Evolutionary conservation across 257 asterid species (phyloP), one percentile per base, ranked within the genome.

Genomic region (Solanum infundibuliforme): DNA sequence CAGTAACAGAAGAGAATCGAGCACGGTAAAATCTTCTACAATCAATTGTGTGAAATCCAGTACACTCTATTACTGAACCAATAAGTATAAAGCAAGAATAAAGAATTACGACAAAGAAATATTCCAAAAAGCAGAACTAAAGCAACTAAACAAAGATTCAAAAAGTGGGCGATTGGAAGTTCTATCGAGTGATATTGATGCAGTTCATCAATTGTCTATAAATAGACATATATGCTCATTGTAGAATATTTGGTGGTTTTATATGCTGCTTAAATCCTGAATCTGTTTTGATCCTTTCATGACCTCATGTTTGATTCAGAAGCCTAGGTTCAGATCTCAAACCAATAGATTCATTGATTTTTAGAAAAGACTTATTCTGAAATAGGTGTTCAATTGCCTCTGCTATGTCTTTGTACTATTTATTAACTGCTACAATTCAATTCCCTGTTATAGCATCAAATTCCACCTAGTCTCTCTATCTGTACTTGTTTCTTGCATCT

Each of bases 1-100:
- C 98, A 60, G 98, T 94, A 79, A 96, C 98, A 55, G 98, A 94
- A 83, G 98, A 96, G 93, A 96, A 96, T 75, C 96, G 93, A 87
- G 98, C 98, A 83, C 98, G 95, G 86, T 93, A 89, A 86, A 94
- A 91, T 89, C 92, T 94, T 93, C 89, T 93, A 73, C 91, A 93
- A 90, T 93, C 95, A 75, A 79, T 92, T 74, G 90, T 84, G 88
- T 90, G 94, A 92, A 96, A 94, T 46, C 98, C 96, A 83, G 96
- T 87, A 93, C 94, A 91, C 88, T 96, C 98, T 52, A 96, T 94
- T 46, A 96, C 98, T 96, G 95, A 88, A 92, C 89, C 48, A 85
- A 85, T 39, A 62, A 85, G 55, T 35, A 32, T 84, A 88, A 87
- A 38, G 46, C 71, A 83, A 69, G 86, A 52, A 66, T 11, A 86